phyloP scores from a whole-genome alignment of 2,329 filamentous ascomycete species.

The Claviceps sp. region DNA sequence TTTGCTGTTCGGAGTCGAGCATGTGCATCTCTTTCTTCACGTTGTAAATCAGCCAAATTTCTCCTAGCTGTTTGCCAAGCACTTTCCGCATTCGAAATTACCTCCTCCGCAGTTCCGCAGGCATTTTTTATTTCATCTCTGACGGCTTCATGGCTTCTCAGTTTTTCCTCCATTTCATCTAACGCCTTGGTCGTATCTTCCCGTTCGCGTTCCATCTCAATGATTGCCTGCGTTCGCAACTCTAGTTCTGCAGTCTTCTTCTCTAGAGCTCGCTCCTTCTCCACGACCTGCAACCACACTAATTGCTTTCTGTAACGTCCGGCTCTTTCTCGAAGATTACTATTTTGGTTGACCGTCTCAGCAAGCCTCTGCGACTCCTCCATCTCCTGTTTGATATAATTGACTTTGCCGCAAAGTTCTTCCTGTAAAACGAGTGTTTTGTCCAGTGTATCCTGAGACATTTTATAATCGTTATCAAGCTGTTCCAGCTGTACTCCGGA shows the following conservation, averaged over 20 bases:
- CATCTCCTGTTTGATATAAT: slow-evolving; percentile 25
- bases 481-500: slow-evolving; percentile 89
- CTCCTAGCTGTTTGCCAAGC: slow-evolving; percentile 38
- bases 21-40: slow-evolving; percentile 53
- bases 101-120: slow-evolving; percentile 32
- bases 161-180: slow-evolving; percentile 30
- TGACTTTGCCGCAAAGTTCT: slow-evolving; percentile 21
- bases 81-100: slow-evolving; percentile 30
- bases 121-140: slow-evolving; percentile 31
- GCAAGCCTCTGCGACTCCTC: slow-evolving; percentile 51
- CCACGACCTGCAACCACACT: slow-evolving; percentile 77
- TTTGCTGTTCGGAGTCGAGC: slow-evolving; percentile 41
- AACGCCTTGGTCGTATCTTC: slow-evolving; percentile 35
- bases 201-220: slow-evolving; percentile 15
- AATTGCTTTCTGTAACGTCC: slow-evolving; percentile 50
- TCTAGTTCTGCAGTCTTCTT: slow-evolving; percentile 17
- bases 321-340: slow-evolving; percentile 48
- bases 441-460: slow-evolving; percentile 69
- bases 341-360: slow-evolving; percentile 51
- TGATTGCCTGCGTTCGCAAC: slow-evolving; percentile 14
- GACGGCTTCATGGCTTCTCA: slow-evolving; percentile 24
- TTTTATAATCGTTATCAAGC: slow-evolving; percentile 77
- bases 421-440: slow-evolving; percentile 33
- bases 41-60: slow-evolving; percentile 39
- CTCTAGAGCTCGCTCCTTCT: slow-evolving; percentile 48